Evolutionary conservation across 2,329 filamentous ascomycete genomes (phyloP).

Genomic region (Diaporthe citriasiana): DNA sequence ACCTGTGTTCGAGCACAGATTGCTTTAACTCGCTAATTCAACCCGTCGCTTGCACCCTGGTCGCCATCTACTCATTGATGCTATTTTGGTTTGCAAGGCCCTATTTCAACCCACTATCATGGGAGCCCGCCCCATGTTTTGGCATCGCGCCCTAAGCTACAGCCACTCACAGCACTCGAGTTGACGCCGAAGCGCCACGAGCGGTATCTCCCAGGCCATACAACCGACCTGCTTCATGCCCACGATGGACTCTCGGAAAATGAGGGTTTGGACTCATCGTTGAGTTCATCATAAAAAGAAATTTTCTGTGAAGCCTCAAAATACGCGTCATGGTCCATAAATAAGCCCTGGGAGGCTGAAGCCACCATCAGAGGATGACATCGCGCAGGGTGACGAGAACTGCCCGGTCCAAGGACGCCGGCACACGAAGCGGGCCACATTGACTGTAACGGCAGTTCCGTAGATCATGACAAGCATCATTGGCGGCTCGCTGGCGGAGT

Average conservation of each 20-base stretch:
- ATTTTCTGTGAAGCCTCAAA: neutral
- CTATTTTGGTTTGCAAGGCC: constrained; percentile 1
- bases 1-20: neutral
- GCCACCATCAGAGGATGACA: too few species aligned
- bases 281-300: neutral
- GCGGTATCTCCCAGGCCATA: neutral
- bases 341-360: neutral
- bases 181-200: constrained; percentile 35
- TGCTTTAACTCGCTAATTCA: constrained; percentile 4
- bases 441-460: neutral
- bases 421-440: neutral
- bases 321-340: too few species aligned
- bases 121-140: constrained; percentile 14
- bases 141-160: constrained; percentile 8
- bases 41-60: constrained; percentile 1
- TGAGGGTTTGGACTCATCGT: neutral
- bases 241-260: neutral
- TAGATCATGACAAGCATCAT: constrained; percentile 20
- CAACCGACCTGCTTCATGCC: neutral
- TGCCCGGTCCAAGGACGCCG: neutral
- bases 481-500: constrained; percentile 16
- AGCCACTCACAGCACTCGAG: constrained; percentile 29
- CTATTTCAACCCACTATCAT: neutral
- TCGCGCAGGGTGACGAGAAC: neutral
- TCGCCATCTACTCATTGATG: constrained; percentile 29